Evolutionary conservation across 495 filamentous ascomycete species (phyloP), one percentile per base, ranked within the genome.

Genomic region (Podospora pseudopauciseta): DNA sequence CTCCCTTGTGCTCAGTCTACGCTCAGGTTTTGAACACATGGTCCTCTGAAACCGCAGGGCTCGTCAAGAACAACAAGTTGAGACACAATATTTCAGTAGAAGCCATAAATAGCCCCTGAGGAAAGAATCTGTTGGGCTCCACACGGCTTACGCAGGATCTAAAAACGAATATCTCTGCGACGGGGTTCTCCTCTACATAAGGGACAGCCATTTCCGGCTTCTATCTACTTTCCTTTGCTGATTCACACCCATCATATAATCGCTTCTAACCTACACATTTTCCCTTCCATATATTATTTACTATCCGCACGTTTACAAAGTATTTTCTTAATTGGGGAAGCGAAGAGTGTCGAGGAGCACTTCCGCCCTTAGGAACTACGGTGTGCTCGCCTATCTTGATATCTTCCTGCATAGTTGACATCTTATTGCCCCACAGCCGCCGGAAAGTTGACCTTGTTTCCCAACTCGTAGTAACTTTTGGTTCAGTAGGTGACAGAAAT

Each of bases 71-170:
- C 19, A 60, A 20, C 58, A 60, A 60, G 58, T 60, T 60, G 23
- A 60, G 58, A 60, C 58, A 20, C 23, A 60, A 60, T 60, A 6
- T 60, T 23, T 60, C 16, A 60, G 19, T 32, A 60, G 26, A 30
- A 60, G 58, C 19, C 19, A 60, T 26, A 60, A 60, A 60, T 26
- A 23, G 1, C 58, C 19, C 58, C 2, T 16, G 58, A 60, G 58
- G 19, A 30, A 60, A 60, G 58, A 60, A 60, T 60, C 26, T 60
- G 58, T 60, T 60, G 16, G 58, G n/a, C 58, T 60, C 58, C 16
- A 60, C 27, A 60, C 58, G 58, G 58, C 26, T 26, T 32, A 60
- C 19, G 19, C 26, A 60, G 26, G 58, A 60, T 16, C 19, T 28
- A 60, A 20, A 32, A 26, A 32, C 58, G 26, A 16, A 60, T 16